Evolutionary conservation across 495 filamentous ascomycete species (phyloP), one percentile per base, ranked within the genome.

Genomic region (Recurvomyces mirabilis): DNA sequence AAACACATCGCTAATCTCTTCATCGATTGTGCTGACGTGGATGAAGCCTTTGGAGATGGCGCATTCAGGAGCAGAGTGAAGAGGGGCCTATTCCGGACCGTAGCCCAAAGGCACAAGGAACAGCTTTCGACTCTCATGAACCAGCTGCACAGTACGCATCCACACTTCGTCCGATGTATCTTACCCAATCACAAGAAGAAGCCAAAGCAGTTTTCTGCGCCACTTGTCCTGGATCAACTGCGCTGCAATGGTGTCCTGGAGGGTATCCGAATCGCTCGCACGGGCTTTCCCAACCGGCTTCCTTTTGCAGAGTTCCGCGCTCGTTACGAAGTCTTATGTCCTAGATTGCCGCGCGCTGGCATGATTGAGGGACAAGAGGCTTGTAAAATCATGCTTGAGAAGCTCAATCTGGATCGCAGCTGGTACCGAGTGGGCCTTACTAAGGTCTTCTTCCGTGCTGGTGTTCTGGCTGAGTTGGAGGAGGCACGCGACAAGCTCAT

Each of bases 171-270:
- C 2, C 80, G 93, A 19, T 99, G 93, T 56, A 99, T 99, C 47
- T 76, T 99, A 37, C 93, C 93, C 12, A 99, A 99, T 57, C 91
- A 99, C 69, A 93, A 89, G 65, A 99, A 99, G 61, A 73, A 81
- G n/a, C 85, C 93, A 1, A 96, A 95, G 65, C 82, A 86, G 61
- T 78, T 95, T 55, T 81, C 82, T 54, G 83, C 84, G 0, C 78
- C 84, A 1, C 71, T 96, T 5, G 93, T 99, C 1, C 67, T 99
- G 14, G 93, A 99, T 56, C 93, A 99, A 60, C 69, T 99, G 4
- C 78, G 93, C 24, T 99, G 93, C 62, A 99, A 99, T 59, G 93
- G 93, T 80, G 93, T 99, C 3, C 71, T 99, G 4, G 93, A 99
- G 63, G 93, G 93, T 35, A 99, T 99, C 58, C 72, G 93, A 42